phyloP scores from a whole-genome alignment of 2,329 filamentous ascomycete genomes.

The Metarhizium rileyi region DNA sequence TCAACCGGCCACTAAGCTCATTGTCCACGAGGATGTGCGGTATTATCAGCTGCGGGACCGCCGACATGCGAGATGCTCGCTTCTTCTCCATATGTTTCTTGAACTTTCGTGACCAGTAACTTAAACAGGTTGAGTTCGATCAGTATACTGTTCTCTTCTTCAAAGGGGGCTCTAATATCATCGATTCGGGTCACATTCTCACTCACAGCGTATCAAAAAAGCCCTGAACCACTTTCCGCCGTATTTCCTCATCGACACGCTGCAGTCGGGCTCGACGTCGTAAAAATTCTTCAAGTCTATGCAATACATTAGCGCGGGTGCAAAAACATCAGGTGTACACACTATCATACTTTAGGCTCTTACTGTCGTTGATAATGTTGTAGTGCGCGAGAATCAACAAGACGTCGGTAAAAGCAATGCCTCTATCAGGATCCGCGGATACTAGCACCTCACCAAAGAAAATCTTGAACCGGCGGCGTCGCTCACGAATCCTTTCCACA shows the following conservation, averaged over 20 bases:
- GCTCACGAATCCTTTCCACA: conserved; percentile 59
- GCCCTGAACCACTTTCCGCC: conserved; percentile 78
- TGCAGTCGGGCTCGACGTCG: conserved; percentile 83
- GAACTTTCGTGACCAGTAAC: conserved; percentile 78
- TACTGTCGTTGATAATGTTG: conserved; percentile 97
- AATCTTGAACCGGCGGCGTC: conserved; percentile 74
- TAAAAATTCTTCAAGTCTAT: conserved; percentile 83
- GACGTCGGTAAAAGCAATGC: conserved; percentile 84
- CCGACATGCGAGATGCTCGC: conserved; percentile 65
- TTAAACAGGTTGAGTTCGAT: conserved; percentile 14
- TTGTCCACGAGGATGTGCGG: conserved; percentile 89
- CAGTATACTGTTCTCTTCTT: background rate
- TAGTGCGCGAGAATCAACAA: conserved; percentile 96
- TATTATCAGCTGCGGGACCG: conserved; percentile 68
- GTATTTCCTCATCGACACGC: conserved; percentile 88
- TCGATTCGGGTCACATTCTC: background rate
- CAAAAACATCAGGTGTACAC: background rate
- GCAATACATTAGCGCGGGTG: background rate
- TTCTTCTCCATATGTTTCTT: conserved; percentile 64
- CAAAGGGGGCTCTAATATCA: background rate
- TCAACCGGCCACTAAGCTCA: conserved; percentile 41
- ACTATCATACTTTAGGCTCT: conserved; percentile 62
- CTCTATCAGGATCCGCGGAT: conserved; percentile 77
- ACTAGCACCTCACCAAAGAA: conserved; percentile 97
- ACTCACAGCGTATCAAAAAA: conserved; percentile 87